Conservation (phyloP, 2,329 filamentous ascomycete genomes). For the Orbilia brochopaga region DNA sequence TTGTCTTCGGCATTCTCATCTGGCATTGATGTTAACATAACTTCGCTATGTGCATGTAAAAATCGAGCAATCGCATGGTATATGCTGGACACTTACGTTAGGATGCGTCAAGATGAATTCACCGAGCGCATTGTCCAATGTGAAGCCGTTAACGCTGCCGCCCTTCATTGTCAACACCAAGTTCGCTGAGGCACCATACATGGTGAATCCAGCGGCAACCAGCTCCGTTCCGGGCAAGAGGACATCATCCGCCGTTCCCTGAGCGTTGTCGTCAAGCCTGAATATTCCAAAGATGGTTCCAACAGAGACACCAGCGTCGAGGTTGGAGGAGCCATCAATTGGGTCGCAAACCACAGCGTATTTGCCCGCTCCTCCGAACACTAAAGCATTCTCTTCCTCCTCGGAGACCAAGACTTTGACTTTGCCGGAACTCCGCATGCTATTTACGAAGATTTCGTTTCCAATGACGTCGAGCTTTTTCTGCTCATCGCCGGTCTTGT, state of each 20-base stretch:
- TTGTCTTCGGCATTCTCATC: constrained; percentile 81
- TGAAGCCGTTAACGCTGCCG: constrained; percentile 94
- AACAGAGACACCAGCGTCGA: constrained; percentile 96
- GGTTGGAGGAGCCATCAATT: constrained; percentile 95
- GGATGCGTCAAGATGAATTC: constrained; percentile 99
- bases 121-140: constrained; percentile 91
- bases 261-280: constrained; percentile 79
- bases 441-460: constrained; percentile 95
- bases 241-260: constrained; percentile 80
- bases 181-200: constrained; percentile 97
- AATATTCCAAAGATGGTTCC: constrained; percentile 97
- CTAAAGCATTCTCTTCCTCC: constrained; percentile 91
- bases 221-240: constrained; percentile 88
- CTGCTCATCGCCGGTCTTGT: constrained; percentile 95
- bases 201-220: constrained; percentile 96
- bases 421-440: constrained; percentile 90
- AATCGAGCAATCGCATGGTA: not conserved
- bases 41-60: not conserved
- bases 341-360: constrained; percentile 98
- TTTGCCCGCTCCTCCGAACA: constrained; percentile 76
- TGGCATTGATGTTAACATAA: constrained; percentile 26
- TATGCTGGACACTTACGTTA: constrained; percentile 59
- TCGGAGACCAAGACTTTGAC: constrained; percentile 94
- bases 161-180: constrained; percentile 96
- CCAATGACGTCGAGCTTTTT: constrained; percentile 99